These are phyloP conservation scores for Posidonia oceanica DNA, from an alignment of 116 monocot species.

Conservation along the genomic window DNA sequence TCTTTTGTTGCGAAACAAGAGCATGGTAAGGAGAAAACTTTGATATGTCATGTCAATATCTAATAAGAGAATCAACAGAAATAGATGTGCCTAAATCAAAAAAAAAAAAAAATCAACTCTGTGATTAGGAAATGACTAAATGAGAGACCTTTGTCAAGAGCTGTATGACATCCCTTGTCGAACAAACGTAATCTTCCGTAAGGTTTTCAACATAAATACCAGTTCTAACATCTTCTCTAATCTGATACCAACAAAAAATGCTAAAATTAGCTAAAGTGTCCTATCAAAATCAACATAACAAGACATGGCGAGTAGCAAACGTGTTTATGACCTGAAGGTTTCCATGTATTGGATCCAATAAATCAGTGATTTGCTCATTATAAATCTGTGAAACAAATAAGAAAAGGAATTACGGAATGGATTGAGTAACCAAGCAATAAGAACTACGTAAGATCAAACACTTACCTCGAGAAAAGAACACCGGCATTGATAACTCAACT, in stretches of 20 bases:
- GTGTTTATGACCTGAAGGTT: conserved; percentile 61
- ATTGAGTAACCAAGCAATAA: not conserved
- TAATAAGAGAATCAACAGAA: too few species aligned
- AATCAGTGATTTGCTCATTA: conserved; percentile 93
- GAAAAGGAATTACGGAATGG: not conserved
- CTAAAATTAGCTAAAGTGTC: not conserved
- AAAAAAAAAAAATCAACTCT: too few species aligned
- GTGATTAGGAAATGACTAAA: not conserved
- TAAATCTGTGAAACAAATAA: conserved; percentile 52
- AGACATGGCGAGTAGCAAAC: too few species aligned
- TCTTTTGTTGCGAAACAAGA: too few species aligned
- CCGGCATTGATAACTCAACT: conserved; percentile 58
- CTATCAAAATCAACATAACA: too few species aligned
- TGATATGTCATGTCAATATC: too few species aligned
- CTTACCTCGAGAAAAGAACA: conserved; percentile 79
- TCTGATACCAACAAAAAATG: conserved; percentile 23
- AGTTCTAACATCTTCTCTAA: conserved; percentile 82
- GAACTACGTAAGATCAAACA: not conserved
- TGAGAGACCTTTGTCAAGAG: conserved; percentile 56
- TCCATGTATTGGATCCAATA: conserved; percentile 54
- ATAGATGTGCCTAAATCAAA: too few species aligned
- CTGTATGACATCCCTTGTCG: conserved; percentile 61
- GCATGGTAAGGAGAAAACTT: too few species aligned
- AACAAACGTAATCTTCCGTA: conserved; percentile 56
- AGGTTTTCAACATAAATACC: conserved; percentile 87